Base-by-base conservation (phyloP, 495 filamentous ascomycete genomes). In the Annulohypoxylon stygium region DNA sequence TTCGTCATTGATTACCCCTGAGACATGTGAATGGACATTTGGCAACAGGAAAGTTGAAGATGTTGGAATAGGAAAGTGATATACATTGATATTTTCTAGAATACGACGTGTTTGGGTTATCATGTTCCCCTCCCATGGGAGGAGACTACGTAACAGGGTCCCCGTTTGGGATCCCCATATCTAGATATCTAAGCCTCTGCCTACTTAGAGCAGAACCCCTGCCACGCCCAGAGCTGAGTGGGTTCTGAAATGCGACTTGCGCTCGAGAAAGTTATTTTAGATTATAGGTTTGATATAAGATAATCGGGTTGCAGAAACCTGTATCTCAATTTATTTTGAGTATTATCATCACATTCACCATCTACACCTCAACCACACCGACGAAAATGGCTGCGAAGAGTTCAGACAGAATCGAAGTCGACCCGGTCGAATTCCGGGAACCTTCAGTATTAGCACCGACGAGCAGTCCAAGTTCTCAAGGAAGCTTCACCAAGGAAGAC, bases 171-270 rank as follows among this genome's bases (percentile, higher is more conserved):
- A 33, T 47, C 60, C 25, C 64, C 50, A 4, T 45, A 57, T 34
- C 48, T 43, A 14, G 11, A 8, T 45, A 50, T 34, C 48, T 51
- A 65, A 62, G 60, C 54, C 67, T 75, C 54, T 68, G 43, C 67
- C 57, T 67, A 65, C 43, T 53, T 66, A 65, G 54, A 66, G 34
- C 9, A 34, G 23, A 41, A 43, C 34, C 71, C 71, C 65, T 74
- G 71, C 23, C 62, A 26, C n/a, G 58, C 55, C 61, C 55, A 70
- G 60, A 60, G 33, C 20, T 58, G 8, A 61, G 58, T 60, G 59
- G 57, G 43, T 58, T 16, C 45, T 34, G 50, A 70, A 70, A 70
- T 63, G 45, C 67, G 62, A 68, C 67, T 70, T 69, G 23, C 63
- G 58, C 61, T 75, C 63, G 30, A 65, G 18, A 16, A 41, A 41